Evolutionary conservation across 805 yeast genomes (phyloP).

Genomic region (Saccharomycopsis sp.): DNA sequence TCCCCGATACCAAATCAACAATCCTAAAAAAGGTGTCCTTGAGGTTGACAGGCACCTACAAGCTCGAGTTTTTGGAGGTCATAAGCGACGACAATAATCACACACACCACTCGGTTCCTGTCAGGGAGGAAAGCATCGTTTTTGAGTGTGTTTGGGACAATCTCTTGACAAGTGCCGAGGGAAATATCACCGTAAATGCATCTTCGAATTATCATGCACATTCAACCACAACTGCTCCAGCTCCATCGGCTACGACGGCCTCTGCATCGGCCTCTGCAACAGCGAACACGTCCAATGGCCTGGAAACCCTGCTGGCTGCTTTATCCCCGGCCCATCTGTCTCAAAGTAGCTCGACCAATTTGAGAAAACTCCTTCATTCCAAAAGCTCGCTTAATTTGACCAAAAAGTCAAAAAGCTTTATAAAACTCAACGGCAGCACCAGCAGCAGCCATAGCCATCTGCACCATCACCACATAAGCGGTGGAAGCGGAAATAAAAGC

Average conservation of each 20-base stretch:
- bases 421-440: neutral
- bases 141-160: constrained; percentile 75
- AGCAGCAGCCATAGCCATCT: neutral
- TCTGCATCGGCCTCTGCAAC: neutral
- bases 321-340: neutral
- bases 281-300: neutral
- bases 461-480: neutral
- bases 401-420: constrained; percentile 4
- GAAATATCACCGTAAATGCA: constrained; percentile 21
- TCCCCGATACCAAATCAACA: constrained; percentile 38
- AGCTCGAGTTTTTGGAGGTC: constrained; percentile 50
- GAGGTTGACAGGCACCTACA: constrained; percentile 53
- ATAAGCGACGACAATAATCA: constrained; percentile 27
- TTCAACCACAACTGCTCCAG: neutral
- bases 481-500: neutral
- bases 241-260: neutral
- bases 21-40: constrained; percentile 54
- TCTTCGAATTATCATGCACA: neutral
- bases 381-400: constrained; percentile 1
- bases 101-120: constrained; percentile 28
- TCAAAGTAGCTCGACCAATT: neutral
- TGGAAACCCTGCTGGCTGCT: neutral
- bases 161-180: constrained; percentile 31
- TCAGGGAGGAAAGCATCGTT: constrained; percentile 47
- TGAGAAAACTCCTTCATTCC: neutral